Conservation (phyloP, 2,329 filamentous ascomycete genomes). For the Pseudocercospora crystallina region DNA sequence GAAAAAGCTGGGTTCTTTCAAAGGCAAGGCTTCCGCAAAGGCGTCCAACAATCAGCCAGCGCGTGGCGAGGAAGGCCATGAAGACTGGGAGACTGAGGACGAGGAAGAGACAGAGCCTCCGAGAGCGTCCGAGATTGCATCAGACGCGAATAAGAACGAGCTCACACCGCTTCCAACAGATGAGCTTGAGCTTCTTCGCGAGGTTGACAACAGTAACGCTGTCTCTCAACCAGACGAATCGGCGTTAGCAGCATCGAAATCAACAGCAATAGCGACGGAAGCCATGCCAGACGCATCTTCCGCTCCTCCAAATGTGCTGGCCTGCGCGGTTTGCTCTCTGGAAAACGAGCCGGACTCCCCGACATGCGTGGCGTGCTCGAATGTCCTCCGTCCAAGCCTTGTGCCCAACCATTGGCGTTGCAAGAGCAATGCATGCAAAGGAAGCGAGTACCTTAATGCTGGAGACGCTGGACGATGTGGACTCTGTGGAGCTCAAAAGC, state of each 20-base stretch:
- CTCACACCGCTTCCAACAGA: background rate
- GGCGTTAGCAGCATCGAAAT: too few species aligned
- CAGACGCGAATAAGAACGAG: background rate
- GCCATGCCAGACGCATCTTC: too few species aligned
- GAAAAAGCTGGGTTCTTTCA: background rate
- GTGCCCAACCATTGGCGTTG: slow-evolving; percentile 66
- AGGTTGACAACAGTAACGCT: slow-evolving; percentile 7
- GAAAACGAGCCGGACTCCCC: slow-evolving; percentile 55
- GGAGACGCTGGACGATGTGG: slow-evolving; percentile 70
- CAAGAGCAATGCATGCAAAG: slow-evolving; percentile 54
- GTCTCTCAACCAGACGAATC: slow-evolving; percentile 8
- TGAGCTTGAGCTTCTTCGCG: slow-evolving; percentile 9
- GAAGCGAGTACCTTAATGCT: slow-evolving; percentile 64
- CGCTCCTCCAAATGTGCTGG: background rate
- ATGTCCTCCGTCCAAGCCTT: slow-evolving; percentile 61
- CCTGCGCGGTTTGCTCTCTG: slow-evolving; percentile 66
- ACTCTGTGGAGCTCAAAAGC: slow-evolving; percentile 56
- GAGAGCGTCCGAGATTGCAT: too few species aligned
- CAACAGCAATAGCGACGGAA: background rate
- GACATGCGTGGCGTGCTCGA: slow-evolving; percentile 68
- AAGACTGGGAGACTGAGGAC: slow-evolving; percentile 21
- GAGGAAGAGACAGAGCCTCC: background rate
- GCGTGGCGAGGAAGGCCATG: background rate
- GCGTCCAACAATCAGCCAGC: slow-evolving; percentile 1
- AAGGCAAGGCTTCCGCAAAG: background rate